phyloP scores from a whole-genome alignment of 208 protist species.

The Angomonas ambiguus region DNA sequence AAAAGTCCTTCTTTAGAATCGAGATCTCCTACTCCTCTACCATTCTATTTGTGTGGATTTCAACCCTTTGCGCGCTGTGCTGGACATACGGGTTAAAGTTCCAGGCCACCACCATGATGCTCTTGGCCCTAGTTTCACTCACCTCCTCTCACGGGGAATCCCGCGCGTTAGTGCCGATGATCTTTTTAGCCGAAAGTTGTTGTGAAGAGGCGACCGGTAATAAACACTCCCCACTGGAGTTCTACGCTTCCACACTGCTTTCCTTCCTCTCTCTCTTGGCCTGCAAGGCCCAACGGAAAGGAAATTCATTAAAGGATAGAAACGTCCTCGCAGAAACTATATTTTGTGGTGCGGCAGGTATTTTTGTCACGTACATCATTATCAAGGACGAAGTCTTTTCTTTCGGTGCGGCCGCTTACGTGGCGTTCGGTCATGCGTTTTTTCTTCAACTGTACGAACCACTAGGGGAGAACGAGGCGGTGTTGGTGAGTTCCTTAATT shows the following conservation, averaged over 20 bases:
- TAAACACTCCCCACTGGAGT: constrained; percentile 51
- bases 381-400: constrained; percentile 61
- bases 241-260: constrained; percentile 77
- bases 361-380: constrained; percentile 50
- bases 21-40: constrained; percentile 85
- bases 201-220: constrained; percentile 44
- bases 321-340: constrained; percentile 34
- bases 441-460: constrained; percentile 44
- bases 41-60: constrained; percentile 62
- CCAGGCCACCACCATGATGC: constrained; percentile 45
- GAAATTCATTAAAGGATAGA: constrained; percentile 26
- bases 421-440: constrained; percentile 55
- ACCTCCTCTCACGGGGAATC: constrained; percentile 70
- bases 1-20: constrained; percentile 13
- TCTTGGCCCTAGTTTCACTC: constrained; percentile 47
- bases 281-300: constrained; percentile 23
- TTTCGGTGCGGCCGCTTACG: constrained; percentile 59
- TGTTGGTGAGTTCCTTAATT: constrained; percentile 61
- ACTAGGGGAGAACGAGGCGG: constrained; percentile 75
- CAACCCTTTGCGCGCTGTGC: constrained; percentile 44
- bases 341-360: constrained; percentile 37
- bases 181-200: constrained; percentile 73
- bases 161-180: constrained; percentile 66
- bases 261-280: constrained; percentile 69
- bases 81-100: constrained; percentile 32